Evolutionary conservation across 73 alveolate genomes (phyloP).

Genomic region (Blepharisma japonicum): DNA sequence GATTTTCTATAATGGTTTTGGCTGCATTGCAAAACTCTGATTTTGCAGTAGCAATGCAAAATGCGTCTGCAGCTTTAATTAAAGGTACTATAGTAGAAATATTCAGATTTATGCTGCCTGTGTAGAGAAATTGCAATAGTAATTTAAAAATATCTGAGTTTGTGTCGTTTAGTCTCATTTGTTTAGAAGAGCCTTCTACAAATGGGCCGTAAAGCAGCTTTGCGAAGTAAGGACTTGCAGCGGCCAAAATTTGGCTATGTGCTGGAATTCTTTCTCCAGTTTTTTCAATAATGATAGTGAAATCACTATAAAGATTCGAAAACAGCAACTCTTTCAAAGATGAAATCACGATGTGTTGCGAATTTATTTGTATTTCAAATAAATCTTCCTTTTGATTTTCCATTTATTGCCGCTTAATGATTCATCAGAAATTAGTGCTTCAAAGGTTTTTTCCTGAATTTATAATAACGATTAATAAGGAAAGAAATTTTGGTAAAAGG

Average conservation of each 20-base stretch:
- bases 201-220: constrained; percentile 58
- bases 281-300: constrained; percentile 43
- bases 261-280: constrained; percentile 44
- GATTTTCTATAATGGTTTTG: constrained; percentile 35
- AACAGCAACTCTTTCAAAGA: constrained; percentile 35
- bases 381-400: too few relatives aligned
- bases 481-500: too few relatives aligned
- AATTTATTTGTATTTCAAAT: too few relatives aligned
- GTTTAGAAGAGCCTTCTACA: constrained; percentile 45
- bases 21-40: constrained; percentile 46
- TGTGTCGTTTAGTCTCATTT: constrained; percentile 42
- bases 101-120: constrained; percentile 42
- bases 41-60: constrained; percentile 41
- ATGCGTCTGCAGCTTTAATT: constrained; percentile 52
- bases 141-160: constrained; percentile 36
- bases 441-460: too few relatives aligned
- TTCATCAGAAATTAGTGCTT: too few relatives aligned
- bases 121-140: constrained; percentile 43
- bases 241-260: constrained; percentile 50
- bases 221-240: constrained; percentile 40
- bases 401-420: too few relatives aligned
- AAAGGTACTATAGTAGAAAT: constrained; percentile 45
- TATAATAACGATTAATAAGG: too few relatives aligned
- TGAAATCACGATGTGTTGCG: not conserved
- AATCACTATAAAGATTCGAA: constrained; percentile 43